Evolutionary conservation across 495 filamentous ascomycete genomes (phyloP).

Genomic region (Cetradonia linearis): DNA sequence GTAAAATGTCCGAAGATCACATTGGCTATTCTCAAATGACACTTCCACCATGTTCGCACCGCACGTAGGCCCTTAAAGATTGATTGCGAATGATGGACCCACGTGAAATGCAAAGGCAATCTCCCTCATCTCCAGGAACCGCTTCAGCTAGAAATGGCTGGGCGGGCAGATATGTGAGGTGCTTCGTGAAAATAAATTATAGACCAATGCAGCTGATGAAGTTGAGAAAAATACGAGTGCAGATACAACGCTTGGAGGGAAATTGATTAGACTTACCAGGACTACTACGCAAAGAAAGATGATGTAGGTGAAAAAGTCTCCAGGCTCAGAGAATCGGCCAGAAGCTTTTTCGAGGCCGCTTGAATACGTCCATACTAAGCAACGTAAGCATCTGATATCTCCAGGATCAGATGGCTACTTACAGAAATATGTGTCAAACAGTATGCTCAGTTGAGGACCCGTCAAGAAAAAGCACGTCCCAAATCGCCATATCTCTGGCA

Average conservation of each 20-base stretch:
- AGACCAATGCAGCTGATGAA: constrained; percentile 20
- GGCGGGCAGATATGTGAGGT: constrained; percentile 95
- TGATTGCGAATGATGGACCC: constrained; percentile 72
- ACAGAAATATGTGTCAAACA: constrained; percentile 81
- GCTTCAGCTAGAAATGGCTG: constrained; percentile 74
- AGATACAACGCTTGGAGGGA: constrained; percentile 9
- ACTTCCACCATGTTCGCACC: constrained; percentile 86
- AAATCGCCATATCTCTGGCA: constrained; percentile 59
- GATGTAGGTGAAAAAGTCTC: constrained; percentile 59
- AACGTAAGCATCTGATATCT: constrained; percentile 28
- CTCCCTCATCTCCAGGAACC: constrained; percentile 98
- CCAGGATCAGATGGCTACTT: constrained; percentile 28
- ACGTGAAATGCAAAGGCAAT: constrained; percentile 72
- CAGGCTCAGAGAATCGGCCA: constrained; percentile 49
- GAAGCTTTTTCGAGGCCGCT: constrained; percentile 51
- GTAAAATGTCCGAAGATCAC: constrained; percentile 49
- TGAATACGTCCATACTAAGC: constrained; percentile 54
- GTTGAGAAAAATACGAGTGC: constrained; percentile 15
- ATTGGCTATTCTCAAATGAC: constrained; percentile 69
- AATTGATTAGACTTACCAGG: constrained; percentile 42
- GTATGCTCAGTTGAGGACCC: constrained; percentile 47
- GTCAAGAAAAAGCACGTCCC: constrained; percentile 66
- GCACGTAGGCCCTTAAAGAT: constrained; percentile 54
- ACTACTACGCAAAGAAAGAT: constrained; percentile 50
- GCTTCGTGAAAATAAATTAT: constrained; percentile 16